Evolutionary conservation across 495 filamentous ascomycete species (phyloP), one percentile per base, ranked within the genome.

Genomic region (Neurospora intermedia): DNA sequence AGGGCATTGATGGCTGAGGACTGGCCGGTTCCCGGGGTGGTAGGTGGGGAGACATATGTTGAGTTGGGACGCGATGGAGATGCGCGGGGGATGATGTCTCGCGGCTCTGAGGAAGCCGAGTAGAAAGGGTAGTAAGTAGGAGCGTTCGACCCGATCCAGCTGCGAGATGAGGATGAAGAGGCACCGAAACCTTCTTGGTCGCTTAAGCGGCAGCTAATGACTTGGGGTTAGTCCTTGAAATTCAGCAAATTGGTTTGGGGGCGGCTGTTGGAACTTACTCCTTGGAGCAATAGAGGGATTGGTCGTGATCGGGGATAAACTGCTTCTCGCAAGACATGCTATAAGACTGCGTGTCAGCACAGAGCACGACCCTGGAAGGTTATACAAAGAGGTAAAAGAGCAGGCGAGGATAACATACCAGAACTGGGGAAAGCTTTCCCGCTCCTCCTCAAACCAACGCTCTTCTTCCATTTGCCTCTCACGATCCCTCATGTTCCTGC

Each of bases 281-380:
- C 72, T 85, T 84, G 35, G 85, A 85, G 78, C 85, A 86, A 78
- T 86, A 86, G 71, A 86, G 71, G 54, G 78, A 78, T 69, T 79
- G 81, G 43, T 85, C 83, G 70, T 83, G 82, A 41, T 81, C 77
- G 69, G 83, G 81, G 72, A 82, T 74, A 74, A 86, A 86, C 74
- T 85, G 82, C 78, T 85, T 86, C 71, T 85, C 85, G 76, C 85
- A 86, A n/a, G 82, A 82, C 85, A 86, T 86, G 78, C 85, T 86
- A 70, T 43, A 69, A 74, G 77, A 78, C 71, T 76, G 76, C 70
- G 69, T 74, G 70, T 77, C 59, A 73, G 77, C 73, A 39, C 45
- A 31, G 27, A 31, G 27, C 27, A 31, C 27, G 27, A 31, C 27
- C 27, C 27, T 31, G 27, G 27, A 31, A 31, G 27, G 27, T 31